These are phyloP conservation scores for Aristolochia californica DNA, from an alignment of 164 flowering plant genomes.

Conservation along the genomic window DNA sequence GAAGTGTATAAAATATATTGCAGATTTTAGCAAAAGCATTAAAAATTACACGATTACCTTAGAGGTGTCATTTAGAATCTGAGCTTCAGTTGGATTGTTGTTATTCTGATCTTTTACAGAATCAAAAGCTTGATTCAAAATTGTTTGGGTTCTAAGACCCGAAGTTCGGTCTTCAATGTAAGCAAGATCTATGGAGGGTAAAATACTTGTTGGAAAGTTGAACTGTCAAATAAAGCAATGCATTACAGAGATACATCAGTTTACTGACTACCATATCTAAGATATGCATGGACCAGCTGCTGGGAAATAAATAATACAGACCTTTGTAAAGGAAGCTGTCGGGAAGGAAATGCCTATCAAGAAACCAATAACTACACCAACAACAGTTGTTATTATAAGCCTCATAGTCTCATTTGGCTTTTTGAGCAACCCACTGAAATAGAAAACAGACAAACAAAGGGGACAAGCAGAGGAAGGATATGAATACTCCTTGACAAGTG, in stretches of 20 bases:
- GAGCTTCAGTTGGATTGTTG: conserved; percentile 13
- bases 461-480: background rate
- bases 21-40: background rate
- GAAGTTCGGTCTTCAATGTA: conserved; percentile 19
- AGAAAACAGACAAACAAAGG: conserved; percentile 2
- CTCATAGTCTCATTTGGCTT: conserved; percentile 62
- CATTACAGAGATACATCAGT: too few relatives aligned
- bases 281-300: too few relatives aligned
- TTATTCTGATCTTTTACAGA: conserved; percentile 8
- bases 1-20: too few relatives aligned
- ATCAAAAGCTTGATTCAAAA: conserved; percentile 17
- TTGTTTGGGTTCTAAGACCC: conserved; percentile 18
- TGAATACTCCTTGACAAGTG: background rate
- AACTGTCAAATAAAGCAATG: conserved; percentile 27
- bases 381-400: conserved; percentile 40
- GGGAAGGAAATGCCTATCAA: conserved; percentile 64
- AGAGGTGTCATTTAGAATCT: conserved; percentile 20
- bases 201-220: conserved; percentile 31
- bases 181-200: conserved; percentile 24
- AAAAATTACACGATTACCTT: conserved; percentile 20
- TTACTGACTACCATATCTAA: too few relatives aligned
- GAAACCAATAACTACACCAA: conserved; percentile 71
- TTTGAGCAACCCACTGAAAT: conserved; percentile 34
- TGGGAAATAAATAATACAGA: conserved; percentile 8
- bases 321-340: conserved; percentile 40